Evolutionary conservation across 108 stramenopile genomes (phyloP).

Genomic region (Cylindrotheca fusiformis): DNA sequence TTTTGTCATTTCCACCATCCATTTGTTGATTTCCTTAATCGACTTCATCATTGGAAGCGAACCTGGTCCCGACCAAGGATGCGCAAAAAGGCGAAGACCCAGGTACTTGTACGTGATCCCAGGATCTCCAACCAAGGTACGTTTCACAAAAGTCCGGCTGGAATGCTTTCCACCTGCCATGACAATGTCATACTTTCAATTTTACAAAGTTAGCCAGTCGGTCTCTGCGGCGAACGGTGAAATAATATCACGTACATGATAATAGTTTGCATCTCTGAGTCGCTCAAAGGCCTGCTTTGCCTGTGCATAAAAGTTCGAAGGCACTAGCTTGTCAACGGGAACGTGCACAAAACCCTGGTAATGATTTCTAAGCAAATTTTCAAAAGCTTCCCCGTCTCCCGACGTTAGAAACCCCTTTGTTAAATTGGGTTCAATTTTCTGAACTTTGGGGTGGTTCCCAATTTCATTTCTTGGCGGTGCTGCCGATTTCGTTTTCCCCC

Average conservation of each 20-base stretch:
- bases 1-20: slow-evolving; percentile 34
- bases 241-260: too few species aligned
- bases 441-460: too few species aligned
- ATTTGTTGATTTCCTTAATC: slow-evolving; percentile 47
- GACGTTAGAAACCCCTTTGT: slow-evolving; percentile 43
- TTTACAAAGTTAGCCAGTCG: too few species aligned
- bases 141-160: slow-evolving; percentile 69
- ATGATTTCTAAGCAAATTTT: slow-evolving; percentile 38
- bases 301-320: slow-evolving; percentile 25
- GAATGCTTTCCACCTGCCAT: slow-evolving; percentile 80
- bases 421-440: too few species aligned
- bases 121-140: slow-evolving; percentile 78
- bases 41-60: slow-evolving; percentile 18
- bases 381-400: slow-evolving; percentile 36
- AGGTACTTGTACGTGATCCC: slow-evolving; percentile 94
- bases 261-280: slow-evolving; percentile 41
- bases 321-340: slow-evolving; percentile 24
- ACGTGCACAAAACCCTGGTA: slow-evolving; percentile 50
- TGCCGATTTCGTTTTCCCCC: too few species aligned
- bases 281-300: slow-evolving; percentile 44
- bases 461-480: too few species aligned
- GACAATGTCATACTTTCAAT: slow-evolving; percentile 80
- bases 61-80: slow-evolving; percentile 71
- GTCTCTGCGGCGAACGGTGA: too few species aligned
- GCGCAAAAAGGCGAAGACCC: slow-evolving; percentile 86